Base-by-base conservation (phyloP, 441 rosid species). In the Arabidopsis lyrata region DNA sequence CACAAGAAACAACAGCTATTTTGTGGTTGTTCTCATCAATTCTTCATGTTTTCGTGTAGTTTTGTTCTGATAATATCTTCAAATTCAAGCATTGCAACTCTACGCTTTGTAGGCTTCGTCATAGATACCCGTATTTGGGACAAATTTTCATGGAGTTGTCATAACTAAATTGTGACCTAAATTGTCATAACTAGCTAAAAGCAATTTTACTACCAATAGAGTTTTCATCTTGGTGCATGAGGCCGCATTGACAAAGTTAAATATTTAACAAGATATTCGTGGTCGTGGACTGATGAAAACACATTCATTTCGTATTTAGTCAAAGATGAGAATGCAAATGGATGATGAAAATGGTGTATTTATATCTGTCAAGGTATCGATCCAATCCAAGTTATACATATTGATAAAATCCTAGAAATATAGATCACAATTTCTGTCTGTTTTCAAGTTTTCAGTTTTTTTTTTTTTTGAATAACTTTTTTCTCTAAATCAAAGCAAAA, bases 1-100 rank as follows among this genome's bases (percentile, higher is more conserved):
- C 31, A 15, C 8, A 49, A 65, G 47, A 49, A 65, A 65, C 22
- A 65, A 49, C 45, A 64, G 69, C 69, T 64, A 34, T 32, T 32
- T 42, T 48, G 7, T 34, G 12, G 31, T 48, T 64, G 45, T 63
- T 29, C 53, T 61, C 36, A 7, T 54, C 15, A 29, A 24, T 12
- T 24, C 34, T 52, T 24, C 15, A 52, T 12, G 32, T 52, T 10
- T 11, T 22, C 22, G 7, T 50, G 29, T 49, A 9, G 53, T 11
- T 24, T 48, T 52, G 34, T 53, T 53, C 35, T 27, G 35, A 27
- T 13, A 15, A 53, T 8, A 8, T 55, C 60, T 31, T 55, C 38
- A 31, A 7, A 55, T 31, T 14, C 38, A 31, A 55, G 39, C 10
- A 14, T 29, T 31, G 20, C 18, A 31, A 53, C 35, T 18, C 15